Evolutionary conservation across 768 basidiomycete species (phyloP).

Genomic region (Auriscalpium microsporum): DNA sequence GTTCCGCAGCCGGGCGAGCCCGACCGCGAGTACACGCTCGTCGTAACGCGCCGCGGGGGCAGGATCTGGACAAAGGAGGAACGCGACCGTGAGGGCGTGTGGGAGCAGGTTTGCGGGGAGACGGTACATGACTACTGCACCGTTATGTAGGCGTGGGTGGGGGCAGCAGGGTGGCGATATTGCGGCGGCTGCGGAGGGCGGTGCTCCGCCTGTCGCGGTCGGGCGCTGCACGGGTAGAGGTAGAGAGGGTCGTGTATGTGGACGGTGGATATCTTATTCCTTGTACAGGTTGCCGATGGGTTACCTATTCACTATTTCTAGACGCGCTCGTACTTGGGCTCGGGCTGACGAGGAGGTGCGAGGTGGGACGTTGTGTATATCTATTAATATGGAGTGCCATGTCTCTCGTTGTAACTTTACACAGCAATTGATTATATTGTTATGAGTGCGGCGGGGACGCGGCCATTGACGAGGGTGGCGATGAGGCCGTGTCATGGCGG

Average conservation of each 20-base stretch:
- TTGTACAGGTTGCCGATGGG: no score
- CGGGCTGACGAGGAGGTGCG: no score
- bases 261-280: no score
- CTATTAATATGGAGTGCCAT: neutral
- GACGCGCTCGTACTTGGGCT: no score
- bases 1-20: slow-evolving; percentile 22
- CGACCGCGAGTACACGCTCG: slow-evolving; percentile 24
- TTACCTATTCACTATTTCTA: no score
- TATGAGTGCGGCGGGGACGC: no score
- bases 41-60: slow-evolving; percentile 22
- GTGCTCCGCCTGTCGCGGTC: no score
- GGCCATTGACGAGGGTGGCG: no score
- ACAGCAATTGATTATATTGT: neutral
- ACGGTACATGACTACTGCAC: neutral
- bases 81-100: slow-evolving; percentile 3
- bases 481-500: neutral
- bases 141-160: neutral
- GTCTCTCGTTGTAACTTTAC: neutral
- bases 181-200: no score
- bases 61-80: slow-evolving; percentile 21
- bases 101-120: slow-evolving; percentile 9
- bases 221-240: no score
- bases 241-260: no score
- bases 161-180: no score
- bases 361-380: neutral